Evolutionary conservation across 768 basidiomycete genomes (phyloP).

Genomic region (Mycena polygramma): DNA sequence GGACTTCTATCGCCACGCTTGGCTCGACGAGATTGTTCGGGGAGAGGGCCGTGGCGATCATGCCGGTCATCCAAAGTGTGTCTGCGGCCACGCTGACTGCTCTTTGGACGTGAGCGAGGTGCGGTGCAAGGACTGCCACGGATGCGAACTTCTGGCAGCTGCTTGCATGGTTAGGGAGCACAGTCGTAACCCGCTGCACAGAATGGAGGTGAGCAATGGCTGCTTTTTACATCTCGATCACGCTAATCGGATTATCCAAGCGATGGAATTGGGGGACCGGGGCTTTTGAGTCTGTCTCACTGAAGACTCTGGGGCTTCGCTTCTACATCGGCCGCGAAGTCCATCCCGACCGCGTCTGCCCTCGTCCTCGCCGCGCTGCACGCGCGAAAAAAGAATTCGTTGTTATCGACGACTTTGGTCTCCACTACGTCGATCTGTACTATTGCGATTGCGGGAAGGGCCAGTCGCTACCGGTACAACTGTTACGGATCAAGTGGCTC

Average conservation of each 20-base stretch:
- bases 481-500: constrained; percentile 13
- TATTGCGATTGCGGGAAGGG: constrained; percentile 21
- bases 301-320: not conserved
- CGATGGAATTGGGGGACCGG: not conserved
- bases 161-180: constrained; percentile 33
- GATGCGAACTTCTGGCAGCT: constrained; percentile 12
- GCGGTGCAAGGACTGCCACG: constrained; percentile 36
- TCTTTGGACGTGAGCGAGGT: not conserved
- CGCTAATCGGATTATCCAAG: not conserved
- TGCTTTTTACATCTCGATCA: not conserved
- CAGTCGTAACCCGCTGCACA: constrained; percentile 32
- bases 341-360: constrained; percentile 1
- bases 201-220: constrained; percentile 26
- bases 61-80: not conserved
- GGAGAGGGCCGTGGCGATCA: constrained; percentile 16
- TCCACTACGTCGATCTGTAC: constrained; percentile 17
- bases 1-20: not conserved
- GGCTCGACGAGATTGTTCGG: constrained; percentile 11
- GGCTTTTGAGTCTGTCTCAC: not conserved
- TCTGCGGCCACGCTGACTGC: constrained; percentile 11
- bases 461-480: not conserved
- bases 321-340: not conserved
- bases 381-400: constrained; percentile 5
- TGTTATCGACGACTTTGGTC: constrained; percentile 7
- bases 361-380: not conserved